A percentile compares a stretch with the other conserved stretches of the same genome.
phyloP scores from a whole-genome alignment of 345 rosid genomes.

The Carallia brachiata region DNA sequence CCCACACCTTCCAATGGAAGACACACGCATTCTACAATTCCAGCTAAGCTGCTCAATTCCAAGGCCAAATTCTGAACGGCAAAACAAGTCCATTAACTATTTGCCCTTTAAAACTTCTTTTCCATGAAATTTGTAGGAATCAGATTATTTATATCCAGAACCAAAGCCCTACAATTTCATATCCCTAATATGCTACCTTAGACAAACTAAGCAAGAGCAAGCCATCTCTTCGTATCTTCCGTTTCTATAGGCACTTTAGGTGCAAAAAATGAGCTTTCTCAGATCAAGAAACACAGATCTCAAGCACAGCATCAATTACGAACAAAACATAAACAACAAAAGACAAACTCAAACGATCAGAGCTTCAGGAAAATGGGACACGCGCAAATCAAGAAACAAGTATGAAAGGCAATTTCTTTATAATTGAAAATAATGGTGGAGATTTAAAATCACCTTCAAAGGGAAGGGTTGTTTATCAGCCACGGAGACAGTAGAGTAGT shows the following conservation, averaged over 20 bases:
- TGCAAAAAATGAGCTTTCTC: too few relatives aligned
- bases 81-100: not conserved
- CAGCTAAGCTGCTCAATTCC: too few relatives aligned
- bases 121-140: not conserved
- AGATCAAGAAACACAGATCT: not conserved
- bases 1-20: too few relatives aligned
- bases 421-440: not conserved
- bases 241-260: too few relatives aligned
- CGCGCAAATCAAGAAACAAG: not conserved
- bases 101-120: not conserved
- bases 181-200: not conserved
- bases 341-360: not conserved
- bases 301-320: not conserved
- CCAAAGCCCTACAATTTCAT: not conserved
- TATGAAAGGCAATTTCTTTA: not conserved
- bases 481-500: constrained; percentile 36
- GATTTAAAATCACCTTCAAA: constrained; percentile 43
- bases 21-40: too few relatives aligned
- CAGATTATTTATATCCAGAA: not conserved
- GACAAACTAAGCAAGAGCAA: not conserved
- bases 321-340: not conserved
- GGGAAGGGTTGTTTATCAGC: constrained; percentile 39
- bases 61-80: not conserved
- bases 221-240: too few relatives aligned
- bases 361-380: not conserved